Base-by-base conservation (phyloP, 441 rosid species). In the Gossypium gossypioides region DNA sequence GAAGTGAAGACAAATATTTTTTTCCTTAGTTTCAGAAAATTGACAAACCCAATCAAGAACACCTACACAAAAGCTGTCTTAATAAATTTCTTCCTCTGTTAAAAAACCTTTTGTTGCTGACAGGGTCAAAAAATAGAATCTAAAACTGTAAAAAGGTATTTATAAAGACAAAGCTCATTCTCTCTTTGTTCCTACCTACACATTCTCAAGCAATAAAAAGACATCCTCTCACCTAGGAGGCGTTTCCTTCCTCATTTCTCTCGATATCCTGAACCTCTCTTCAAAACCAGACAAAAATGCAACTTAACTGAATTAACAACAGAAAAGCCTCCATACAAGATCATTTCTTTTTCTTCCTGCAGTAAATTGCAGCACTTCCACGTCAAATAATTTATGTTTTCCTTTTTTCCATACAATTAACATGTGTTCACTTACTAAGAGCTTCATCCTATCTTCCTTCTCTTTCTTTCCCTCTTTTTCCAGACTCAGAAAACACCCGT, bases 1-100 rank as follows among this genome's bases (percentile, higher is more conserved):
- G 50, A 62, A 62, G 50, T 37, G 19, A 9, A 72, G 68, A 76
- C 46, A 64, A 8, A 62, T 15, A 62, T 37, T n/a, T 37, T 63
- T 40, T 63, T 40, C 71, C 9, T 50, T 4, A 48, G 10, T 62
- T 46, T 40, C 51, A 63, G 16, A 63, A 40, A 63, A 9, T 37
- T 18, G 50, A 22, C 29, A 37, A 21, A 66, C 24, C 70, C 22
- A 19, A 0, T 12, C 24, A 8, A 50, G n/a, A n/a, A 37, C 44
- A 46, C 34, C 37, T 12, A 46, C 25, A 2, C 3, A 15, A 48
- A 46, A 66, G 21, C 56, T 22, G 21, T 24, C 70, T 18, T 34
- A 46, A 21, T 46, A 13, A 9, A 22, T 48, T n/a, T 66, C 13
- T 25, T 24, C 46, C 40, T 44, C 55, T 15, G 56, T 4, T 1